Base-by-base conservation (phyloP, 148 eudicot genomes). In the Bassia scoparia region DNA sequence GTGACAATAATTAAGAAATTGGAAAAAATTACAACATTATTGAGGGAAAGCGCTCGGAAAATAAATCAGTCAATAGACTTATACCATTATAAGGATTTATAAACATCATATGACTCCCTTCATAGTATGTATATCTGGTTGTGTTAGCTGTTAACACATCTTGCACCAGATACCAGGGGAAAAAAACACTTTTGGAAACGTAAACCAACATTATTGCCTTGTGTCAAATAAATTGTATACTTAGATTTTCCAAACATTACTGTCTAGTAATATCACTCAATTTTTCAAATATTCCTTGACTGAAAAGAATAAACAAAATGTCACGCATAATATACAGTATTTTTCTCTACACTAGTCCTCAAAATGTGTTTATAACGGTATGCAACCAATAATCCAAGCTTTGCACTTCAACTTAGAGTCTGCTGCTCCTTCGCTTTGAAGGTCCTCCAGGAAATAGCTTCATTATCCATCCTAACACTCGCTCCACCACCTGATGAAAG, bases 391-490 rank as follows among this genome's bases (percentile, higher is more conserved):
- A 18, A 41, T 24, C 33, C 53, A 44, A 43, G 69, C 50, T 66
- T 17, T 66, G 49, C 8, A 20, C 72, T 46, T 46, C 30, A 27
- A 43, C 61, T 79, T 74, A 79, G 61, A 83, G 92, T 83, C 88
- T 88, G 87, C 91, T 87, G 44, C 89, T 79, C 78, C 89, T 83
- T 74, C 97, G 82, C 74, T 83, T 85, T 46, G 97, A 78, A 31
- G 97, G 99, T 67, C 97, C 97, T 62, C 97, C 97, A 6, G 99
- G 99, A 75, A 92, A 92, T 46, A 92, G 90, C 88, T 95, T 95
- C 97, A 91, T 91, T 78, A 95, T 89, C 99, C 99, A 95, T 66
- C 97, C 97, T 52, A 95, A 65, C 35, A 95, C 99, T 78, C 97
- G 82, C 76, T 90, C 99, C 68, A 95, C 99, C 79, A 95, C 99